phyloP scores from a whole-genome alignment of 306 rosid genomes.

The Argentina anserina region DNA sequence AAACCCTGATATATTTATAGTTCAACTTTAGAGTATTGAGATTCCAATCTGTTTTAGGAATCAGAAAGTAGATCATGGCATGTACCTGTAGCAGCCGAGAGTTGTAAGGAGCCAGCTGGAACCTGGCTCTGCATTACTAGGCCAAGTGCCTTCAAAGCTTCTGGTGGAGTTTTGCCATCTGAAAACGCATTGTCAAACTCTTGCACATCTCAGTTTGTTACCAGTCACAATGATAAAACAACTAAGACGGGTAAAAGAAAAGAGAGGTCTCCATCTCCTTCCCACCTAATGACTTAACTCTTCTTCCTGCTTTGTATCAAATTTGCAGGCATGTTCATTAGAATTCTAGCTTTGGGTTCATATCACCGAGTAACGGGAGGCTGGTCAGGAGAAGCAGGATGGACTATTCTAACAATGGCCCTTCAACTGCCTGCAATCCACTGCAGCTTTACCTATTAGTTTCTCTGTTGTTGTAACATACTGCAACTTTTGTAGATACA shows the following conservation, averaged over 20 bases:
- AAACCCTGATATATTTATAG: conserved; percentile 2
- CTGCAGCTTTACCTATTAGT: not conserved
- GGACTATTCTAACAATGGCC: not conserved
- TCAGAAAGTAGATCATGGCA: conserved; percentile 84
- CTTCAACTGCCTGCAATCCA: not conserved
- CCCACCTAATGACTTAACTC: conserved; percentile 7
- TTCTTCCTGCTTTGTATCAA: not conserved
- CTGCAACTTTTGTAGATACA: not conserved
- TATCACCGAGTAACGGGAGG: not conserved
- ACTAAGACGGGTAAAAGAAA: conserved; percentile 58
- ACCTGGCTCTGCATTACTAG: conserved; percentile 81
- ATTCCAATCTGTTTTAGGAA: conserved; percentile 51
- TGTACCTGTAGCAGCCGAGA: conserved; percentile 47
- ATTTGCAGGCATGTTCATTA: not conserved
- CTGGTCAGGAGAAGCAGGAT: not conserved
- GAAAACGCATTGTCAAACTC: conserved; percentile 17
- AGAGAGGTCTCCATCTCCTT: conserved; percentile 56
- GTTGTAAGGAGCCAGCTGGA: conserved; percentile 38
- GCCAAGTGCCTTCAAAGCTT: conserved; percentile 24
- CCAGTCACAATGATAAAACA: conserved; percentile 14
- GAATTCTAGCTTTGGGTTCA: not conserved
- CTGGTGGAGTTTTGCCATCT: conserved; percentile 12
- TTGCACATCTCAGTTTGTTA: conserved; percentile 16
- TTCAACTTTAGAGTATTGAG: conserved; percentile 14
- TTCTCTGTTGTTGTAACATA: conserved; percentile 4